Conservation (phyloP, 2,329 filamentous ascomycete species). For the Penicillium sp. region DNA sequence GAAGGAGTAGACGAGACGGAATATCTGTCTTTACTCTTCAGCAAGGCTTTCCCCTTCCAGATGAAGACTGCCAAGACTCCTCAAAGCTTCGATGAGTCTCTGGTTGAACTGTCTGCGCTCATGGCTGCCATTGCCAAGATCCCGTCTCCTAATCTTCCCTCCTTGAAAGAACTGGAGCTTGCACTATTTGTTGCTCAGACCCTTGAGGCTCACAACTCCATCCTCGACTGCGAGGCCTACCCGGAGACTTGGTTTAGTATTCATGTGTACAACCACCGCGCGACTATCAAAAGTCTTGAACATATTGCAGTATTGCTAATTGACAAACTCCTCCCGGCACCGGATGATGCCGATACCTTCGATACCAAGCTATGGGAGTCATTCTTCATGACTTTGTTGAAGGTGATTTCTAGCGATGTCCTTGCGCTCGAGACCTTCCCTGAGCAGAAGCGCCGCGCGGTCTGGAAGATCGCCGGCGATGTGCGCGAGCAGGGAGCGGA, state of each 20-base stretch:
- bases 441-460: constrained; percentile 90
- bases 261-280: constrained; percentile 88
- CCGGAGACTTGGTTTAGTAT: constrained; percentile 87
- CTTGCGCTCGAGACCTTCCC: constrained; percentile 93
- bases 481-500: constrained; percentile 89
- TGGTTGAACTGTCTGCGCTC: constrained; percentile 85
- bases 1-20: constrained; percentile 59
- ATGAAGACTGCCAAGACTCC: constrained; percentile 61
- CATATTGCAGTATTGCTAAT: constrained; percentile 76
- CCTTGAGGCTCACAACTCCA: constrained; percentile 81
- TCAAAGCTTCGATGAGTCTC: constrained; percentile 74
- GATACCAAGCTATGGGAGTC: constrained; percentile 91
- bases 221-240: constrained; percentile 85
- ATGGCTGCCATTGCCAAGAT: constrained; percentile 78
- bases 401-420: constrained; percentile 82
- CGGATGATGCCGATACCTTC: constrained; percentile 87
- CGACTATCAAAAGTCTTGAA: constrained; percentile 79
- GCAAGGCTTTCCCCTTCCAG: constrained; percentile 84
- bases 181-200: constrained; percentile 72
- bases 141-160: constrained; percentile 68
- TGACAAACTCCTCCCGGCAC: constrained; percentile 80
- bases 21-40: constrained; percentile 81
- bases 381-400: constrained; percentile 86
- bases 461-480: constrained; percentile 99
- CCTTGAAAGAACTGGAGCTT: constrained; percentile 74